Evolutionary conservation across 371 early-diverging fungal species (phyloP).

Genomic region (Basidiobolus meristosporus): DNA sequence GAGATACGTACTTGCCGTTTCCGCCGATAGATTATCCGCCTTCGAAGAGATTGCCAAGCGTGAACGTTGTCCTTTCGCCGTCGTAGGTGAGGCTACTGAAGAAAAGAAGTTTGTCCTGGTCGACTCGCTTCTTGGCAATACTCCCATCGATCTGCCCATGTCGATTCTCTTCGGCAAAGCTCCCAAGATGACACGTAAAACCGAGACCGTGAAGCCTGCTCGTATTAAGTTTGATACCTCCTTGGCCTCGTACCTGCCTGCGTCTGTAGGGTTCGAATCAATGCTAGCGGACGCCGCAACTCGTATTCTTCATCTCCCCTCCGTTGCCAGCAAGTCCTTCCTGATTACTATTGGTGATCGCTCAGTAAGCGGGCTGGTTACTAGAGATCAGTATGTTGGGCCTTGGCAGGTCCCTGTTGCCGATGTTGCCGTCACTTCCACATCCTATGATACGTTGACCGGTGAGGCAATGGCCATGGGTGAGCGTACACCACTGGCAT

Average conservation of each 20-base stretch:
- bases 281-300: conserved; percentile 36
- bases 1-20: conserved; percentile 83
- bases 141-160: conserved; percentile 88
- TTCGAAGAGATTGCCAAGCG: conserved; percentile 68
- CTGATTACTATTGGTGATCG: conserved; percentile 94
- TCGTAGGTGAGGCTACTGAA: conserved; percentile 77
- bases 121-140: conserved; percentile 41
- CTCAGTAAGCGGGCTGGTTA: conserved; percentile 81
- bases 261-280: conserved; percentile 11
- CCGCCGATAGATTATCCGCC: conserved; percentile 30
- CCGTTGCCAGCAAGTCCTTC: conserved; percentile 85
- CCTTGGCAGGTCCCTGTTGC: conserved; percentile 95
- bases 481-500: conserved; percentile 77
- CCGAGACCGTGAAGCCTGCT: conserved; percentile 24
- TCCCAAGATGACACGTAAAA: conserved; percentile 76
- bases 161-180: conserved; percentile 86
- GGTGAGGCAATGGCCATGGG: conserved; percentile 97
- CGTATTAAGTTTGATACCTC: conserved; percentile 38
- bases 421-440: conserved; percentile 78
- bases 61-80: conserved; percentile 83
- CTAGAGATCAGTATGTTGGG: conserved; percentile 92
- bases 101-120: conserved; percentile 65
- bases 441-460: conserved; percentile 42
- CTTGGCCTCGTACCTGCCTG: conserved; percentile 24
- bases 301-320: conserved; percentile 69